Conservation (phyloP, 2,329 filamentous ascomycete genomes). For the Trichoderma lentiforme region DNA sequence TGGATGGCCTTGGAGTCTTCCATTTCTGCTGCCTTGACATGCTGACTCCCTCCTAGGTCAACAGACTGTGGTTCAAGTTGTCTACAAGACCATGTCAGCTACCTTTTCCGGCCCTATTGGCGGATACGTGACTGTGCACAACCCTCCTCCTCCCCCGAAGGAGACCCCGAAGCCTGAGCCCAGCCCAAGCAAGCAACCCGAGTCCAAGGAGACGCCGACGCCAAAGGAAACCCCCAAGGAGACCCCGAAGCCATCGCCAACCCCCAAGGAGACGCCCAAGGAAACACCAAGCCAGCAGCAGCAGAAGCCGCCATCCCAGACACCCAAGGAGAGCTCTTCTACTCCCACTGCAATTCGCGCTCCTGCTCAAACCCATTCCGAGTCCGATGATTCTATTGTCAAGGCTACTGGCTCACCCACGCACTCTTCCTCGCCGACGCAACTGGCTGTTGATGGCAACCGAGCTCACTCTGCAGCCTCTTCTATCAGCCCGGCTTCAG, state of each 20-base stretch:
- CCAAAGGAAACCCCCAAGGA: constrained; percentile 19
- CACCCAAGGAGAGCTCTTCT: not conserved
- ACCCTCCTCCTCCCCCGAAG: constrained; percentile 20
- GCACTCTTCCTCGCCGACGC: not conserved
- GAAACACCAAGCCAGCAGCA: constrained; percentile 18
- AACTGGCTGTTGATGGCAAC: constrained; percentile 16
- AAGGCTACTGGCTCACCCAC: constrained; percentile 29
- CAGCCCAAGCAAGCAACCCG: constrained; percentile 16
- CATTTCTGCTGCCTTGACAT: not conserved
- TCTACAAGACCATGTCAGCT: constrained; percentile 41
- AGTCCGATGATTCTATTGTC: constrained; percentile 30
- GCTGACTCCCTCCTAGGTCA: not conserved
- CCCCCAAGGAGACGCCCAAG: constrained; percentile 20
- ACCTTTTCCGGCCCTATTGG: constrained; percentile 43
- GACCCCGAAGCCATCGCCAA: constrained; percentile 8
- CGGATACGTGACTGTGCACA: constrained; percentile 39
- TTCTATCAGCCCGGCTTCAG: constrained; percentile 22
- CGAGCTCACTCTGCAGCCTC: constrained; percentile 24
- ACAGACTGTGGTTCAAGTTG: constrained; percentile 31
- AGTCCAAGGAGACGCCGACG: not conserved
- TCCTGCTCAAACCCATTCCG: constrained; percentile 21
- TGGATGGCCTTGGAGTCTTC: not conserved
- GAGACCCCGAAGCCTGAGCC: not conserved
- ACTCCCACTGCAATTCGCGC: constrained; percentile 9
- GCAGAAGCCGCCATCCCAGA: not conserved